Evolutionary conservation across 768 basidiomycete species (phyloP), one percentile per base, ranked within the genome.

Genomic region (Mycena latifolia): DNA sequence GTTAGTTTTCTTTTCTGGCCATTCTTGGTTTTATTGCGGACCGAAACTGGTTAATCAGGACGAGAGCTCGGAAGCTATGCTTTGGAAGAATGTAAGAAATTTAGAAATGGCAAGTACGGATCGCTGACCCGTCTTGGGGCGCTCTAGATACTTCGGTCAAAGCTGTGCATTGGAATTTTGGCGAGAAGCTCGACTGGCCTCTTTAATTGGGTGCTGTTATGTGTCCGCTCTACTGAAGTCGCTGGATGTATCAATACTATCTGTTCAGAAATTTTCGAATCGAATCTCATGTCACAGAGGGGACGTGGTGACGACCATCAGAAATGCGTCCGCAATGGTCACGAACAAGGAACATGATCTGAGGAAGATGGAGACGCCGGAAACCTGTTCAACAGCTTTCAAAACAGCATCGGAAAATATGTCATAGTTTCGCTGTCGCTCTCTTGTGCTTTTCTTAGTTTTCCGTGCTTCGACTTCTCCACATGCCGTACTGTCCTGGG

Each of bases 111-210:
- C 18, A 5, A 11, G 9, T 56, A 54, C 52, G 53, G 35, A 35
- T 54, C 53, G 50, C 60, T 64, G 39, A 61, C 61, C 47, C 37
- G 79, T 88, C 51, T 78, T 82, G 1, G 85, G 28, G 87, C 7
- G 69, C 87, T 46, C 17, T 51, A 69, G 67, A 95, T 72, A 93
- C 90, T 0, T 92, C 89, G 18, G 86, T 92, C 71, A 94, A 86
- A 80, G 91, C 93, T 18, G 83, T 95, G 24, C 93, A 94, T 72
- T 95, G 92, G 92, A 94, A 95, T 77, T 93, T 91, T 70, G 92
- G 92, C 5, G 92, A 93, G 78, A 88, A 87, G 72, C 76, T 91
- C 33, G 89, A 89, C 25, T 94, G 92, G 92, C 93, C 93, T 4
- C 78, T 94, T 72, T 93, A 79, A 81, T 57, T 41, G 29, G 28